Conservation (phyloP, 345 rosid genomes). For the Reutealis trisperma region DNA sequence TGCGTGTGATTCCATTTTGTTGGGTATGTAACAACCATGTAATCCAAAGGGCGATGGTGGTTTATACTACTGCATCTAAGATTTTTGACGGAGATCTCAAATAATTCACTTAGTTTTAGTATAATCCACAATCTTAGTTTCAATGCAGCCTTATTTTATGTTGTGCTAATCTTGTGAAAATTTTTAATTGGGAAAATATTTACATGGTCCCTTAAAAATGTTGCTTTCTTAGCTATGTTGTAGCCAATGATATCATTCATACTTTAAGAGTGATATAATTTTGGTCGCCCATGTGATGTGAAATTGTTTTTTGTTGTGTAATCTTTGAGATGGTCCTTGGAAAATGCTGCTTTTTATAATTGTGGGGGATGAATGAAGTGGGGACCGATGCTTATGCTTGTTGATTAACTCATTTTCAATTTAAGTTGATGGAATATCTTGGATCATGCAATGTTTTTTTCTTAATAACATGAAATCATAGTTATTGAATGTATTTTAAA, state of each 20-base stretch:
- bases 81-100: too few relatives aligned
- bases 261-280: neutral
- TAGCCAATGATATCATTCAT: neutral
- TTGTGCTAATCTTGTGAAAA: too few relatives aligned
- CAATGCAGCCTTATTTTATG: too few relatives aligned
- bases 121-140: too few relatives aligned
- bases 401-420: constrained; percentile 3
- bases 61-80: too few relatives aligned
- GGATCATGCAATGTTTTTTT: constrained; percentile 6
- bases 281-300: neutral
- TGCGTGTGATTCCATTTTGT: too few relatives aligned
- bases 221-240: neutral
- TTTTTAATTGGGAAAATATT: neutral
- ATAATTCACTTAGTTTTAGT: too few relatives aligned
- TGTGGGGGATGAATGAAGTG: neutral
- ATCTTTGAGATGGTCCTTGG: constrained; percentile 11
- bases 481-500: neutral
- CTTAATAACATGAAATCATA: constrained; percentile 4
- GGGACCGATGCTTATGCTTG: constrained; percentile 2
- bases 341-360: constrained; percentile 1
- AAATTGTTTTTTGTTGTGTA: neutral
- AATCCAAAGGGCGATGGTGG: too few relatives aligned
- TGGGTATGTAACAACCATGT: too few relatives aligned
- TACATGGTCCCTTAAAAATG: constrained; percentile 18
- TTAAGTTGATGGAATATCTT: constrained; percentile 7